Evolutionary conservation across 768 basidiomycete species (phyloP), one percentile per base, ranked within the genome.

Genomic region (Suillus plorans): DNA sequence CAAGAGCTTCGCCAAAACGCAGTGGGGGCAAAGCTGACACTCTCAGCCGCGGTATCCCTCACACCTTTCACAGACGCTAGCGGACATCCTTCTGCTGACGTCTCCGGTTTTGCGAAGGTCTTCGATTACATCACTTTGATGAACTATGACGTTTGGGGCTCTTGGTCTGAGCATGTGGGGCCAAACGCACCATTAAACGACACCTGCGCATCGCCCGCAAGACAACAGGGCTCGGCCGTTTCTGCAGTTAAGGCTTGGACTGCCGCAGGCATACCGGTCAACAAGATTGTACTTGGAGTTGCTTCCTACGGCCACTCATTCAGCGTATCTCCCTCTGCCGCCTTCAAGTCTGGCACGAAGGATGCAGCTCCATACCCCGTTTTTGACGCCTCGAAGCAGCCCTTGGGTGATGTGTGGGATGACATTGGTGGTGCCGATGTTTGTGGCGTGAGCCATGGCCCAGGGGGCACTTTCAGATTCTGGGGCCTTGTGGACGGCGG

Each of bases 111-210:
- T 71, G 89, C 88, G 10, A 69, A 83, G 2, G 86, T 89, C 3
- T 81, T 97, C 59, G 87, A 89, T 72, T 86, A 84, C 76, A 81
- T 91, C 66, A 75, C 78, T 18, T 77, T 86, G 67, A 89, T 90
- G 89, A 82, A 85, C 71, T 90, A 90, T 72, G 89, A 90, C 66
- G 68, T 89, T 56, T 82, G 81, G 74, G 85, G 87, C 10, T 76
- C 80, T 14, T 82, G 82, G 76, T 80, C 81, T 42, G 69, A 82
- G 67, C 69, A 85, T 67, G 81, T 86, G 58, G 94, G 94, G 4
- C 86, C 96, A 5, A 94, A 92, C 72, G 85, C 95, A 1, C 94
- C 95, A 2, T 78, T 97, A 36, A 80, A 88, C 66, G 89, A 97
- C 73, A 84, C 84, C 1, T 97, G 95, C 74, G 85, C 86, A 1